These are phyloP conservation scores for Lactifluus piperatus DNA, from an alignment of 768 basidiomycete genomes.

Conservation along the genomic window DNA sequence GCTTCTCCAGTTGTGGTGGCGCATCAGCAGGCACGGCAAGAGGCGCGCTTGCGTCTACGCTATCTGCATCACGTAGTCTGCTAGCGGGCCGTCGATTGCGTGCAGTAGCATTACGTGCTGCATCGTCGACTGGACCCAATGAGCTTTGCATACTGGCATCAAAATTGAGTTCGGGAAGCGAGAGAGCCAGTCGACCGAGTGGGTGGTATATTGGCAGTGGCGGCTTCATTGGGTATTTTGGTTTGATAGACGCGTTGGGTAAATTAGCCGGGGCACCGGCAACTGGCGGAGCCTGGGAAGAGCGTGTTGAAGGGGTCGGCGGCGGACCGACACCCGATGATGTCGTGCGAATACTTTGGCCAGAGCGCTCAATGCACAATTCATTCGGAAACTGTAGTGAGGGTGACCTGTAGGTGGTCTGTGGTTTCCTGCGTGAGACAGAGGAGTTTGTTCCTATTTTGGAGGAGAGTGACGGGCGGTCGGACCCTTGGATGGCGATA, in stretches of 20 bases:
- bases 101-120: conserved; percentile 1
- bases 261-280: neutral
- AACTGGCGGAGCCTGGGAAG: conserved; percentile 4
- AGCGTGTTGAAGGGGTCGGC: neutral
- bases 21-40: conserved; percentile 5
- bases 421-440: conserved; percentile 18
- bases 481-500: conserved; percentile 8
- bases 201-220: conserved; percentile 19
- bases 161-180: conserved; percentile 18
- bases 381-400: conserved; percentile 14
- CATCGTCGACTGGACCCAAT: conserved; percentile 5
- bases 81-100: conserved; percentile 17
- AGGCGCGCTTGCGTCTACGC: conserved; percentile 4
- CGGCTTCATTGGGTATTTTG: conserved; percentile 16
- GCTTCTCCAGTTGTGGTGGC: conserved; percentile 7
- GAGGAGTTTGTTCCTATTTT: conserved; percentile 8
- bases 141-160: neutral
- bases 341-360: conserved; percentile 2
- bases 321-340: conserved; percentile 7
- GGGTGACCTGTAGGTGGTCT: conserved; percentile 19
- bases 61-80: conserved; percentile 18
- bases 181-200: conserved; percentile 17
- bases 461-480: conserved; percentile 9
- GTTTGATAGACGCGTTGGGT: neutral
- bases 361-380: conserved; percentile 19